Conservation (phyloP, 805 yeast genomes). For the Ogataea pilisensis region DNA sequence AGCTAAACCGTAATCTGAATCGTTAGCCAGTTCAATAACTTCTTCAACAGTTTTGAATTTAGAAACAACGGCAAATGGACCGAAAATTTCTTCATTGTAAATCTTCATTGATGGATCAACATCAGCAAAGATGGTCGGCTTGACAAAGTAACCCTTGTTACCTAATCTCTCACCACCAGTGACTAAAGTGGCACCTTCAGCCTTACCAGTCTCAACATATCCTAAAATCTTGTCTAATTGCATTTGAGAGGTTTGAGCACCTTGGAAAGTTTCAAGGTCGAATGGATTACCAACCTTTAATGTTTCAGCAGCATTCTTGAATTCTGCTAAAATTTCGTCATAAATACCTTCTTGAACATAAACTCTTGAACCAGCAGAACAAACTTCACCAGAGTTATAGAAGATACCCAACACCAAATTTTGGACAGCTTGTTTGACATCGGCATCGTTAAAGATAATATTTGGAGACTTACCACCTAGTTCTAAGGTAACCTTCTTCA, state of each 20-base stretch:
- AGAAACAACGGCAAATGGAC: conserved; percentile 71
- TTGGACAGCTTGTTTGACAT: conserved; percentile 45
- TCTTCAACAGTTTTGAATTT: conserved; percentile 68
- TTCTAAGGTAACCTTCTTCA: conserved; percentile 78
- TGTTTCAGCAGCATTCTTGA: conserved; percentile 54
- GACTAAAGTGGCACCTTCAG: conserved; percentile 61
- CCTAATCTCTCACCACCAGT: conserved; percentile 70
- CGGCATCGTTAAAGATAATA: conserved; percentile 67
- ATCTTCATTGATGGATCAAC: conserved; percentile 59
- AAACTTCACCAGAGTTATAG: conserved; percentile 79
- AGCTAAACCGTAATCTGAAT: conserved; percentile 73
- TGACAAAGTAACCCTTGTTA: conserved; percentile 63
- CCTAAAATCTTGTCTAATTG: conserved; percentile 68
- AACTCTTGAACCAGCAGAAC: conserved; percentile 79
- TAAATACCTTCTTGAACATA: conserved; percentile 70
- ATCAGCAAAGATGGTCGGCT: conserved; percentile 72
- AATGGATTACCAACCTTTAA: conserved; percentile 75
- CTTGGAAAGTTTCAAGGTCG: conserved; percentile 62
- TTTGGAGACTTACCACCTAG: conserved; percentile 84
- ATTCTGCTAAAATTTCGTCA: conserved; percentile 55
- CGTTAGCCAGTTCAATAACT: conserved; percentile 62
- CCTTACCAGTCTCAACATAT: conserved; percentile 63
- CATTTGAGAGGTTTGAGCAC: conserved; percentile 70
- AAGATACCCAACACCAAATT: conserved; percentile 65
- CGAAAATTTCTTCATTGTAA: conserved; percentile 73